phyloP scores from a whole-genome alignment of 495 filamentous ascomycete genomes.

The Xylaria sp. region DNA sequence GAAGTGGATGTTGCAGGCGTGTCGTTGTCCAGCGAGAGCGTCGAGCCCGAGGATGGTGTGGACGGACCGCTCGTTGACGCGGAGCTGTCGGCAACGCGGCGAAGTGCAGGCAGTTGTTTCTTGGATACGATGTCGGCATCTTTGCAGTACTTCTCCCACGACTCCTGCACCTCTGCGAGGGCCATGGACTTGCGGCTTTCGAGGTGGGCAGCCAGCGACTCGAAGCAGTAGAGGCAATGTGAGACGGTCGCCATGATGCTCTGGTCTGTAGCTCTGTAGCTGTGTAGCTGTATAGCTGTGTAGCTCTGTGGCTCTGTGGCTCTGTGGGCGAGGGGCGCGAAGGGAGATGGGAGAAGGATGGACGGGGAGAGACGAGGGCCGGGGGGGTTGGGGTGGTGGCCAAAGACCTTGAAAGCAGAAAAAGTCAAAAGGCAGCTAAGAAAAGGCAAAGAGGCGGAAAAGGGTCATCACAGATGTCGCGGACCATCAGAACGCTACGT shows the following conservation, averaged over 20 bases:
- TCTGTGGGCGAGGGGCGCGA: background rate
- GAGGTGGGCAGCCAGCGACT: constrained; percentile 68
- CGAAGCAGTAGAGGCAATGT: constrained; percentile 93
- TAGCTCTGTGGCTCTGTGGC: background rate
- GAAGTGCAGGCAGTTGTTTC: constrained; percentile 50
- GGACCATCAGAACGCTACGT: constrained; percentile 1
- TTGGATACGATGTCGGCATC: constrained; percentile 34
- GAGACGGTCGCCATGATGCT: constrained; percentile 76
- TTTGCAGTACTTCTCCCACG: constrained; percentile 67
- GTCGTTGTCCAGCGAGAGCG: constrained; percentile 41
- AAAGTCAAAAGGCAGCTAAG: background rate
- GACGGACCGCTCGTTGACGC: constrained; percentile 40
- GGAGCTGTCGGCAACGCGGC: constrained; percentile 42
- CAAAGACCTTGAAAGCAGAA: background rate
- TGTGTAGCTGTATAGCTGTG: too few species aligned
- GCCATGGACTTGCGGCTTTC: constrained; percentile 52
- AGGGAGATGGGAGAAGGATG: background rate
- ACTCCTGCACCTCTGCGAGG: constrained; percentile 71
- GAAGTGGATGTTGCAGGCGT: constrained; percentile 39
- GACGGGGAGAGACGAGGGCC: constrained; percentile 2
- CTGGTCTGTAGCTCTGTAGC: background rate
- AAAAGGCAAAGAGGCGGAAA: constrained; percentile 7
- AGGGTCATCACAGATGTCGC: background rate
- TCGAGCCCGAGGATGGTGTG: constrained; percentile 41
- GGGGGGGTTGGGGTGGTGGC: background rate